Evolutionary conservation across 1,139 yeast species (phyloP).

Genomic region (Saccharomyces hybrid): DNA sequence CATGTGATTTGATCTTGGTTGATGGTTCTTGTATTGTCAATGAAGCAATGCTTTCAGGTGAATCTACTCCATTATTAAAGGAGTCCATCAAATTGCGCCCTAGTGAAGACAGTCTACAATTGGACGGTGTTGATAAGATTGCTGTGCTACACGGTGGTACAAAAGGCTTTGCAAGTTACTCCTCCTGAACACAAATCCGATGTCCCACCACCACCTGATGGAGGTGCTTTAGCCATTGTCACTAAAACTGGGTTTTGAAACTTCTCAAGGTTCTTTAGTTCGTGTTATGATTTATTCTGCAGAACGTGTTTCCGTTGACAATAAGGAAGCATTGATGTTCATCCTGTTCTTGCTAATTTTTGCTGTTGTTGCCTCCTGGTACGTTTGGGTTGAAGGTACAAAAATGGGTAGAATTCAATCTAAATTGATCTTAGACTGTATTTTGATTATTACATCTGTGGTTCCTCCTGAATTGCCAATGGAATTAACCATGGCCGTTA

Average conservation of each 20-base stretch:
- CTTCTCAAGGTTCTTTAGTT: conserved; percentile 94
- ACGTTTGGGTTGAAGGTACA: conserved; percentile 97
- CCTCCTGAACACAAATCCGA: conserved; percentile 44
- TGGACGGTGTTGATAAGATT: conserved; percentile 83
- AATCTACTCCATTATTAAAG: conserved; percentile 90
- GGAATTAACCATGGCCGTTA: conserved; percentile 98
- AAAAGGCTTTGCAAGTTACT: conserved; percentile 85
- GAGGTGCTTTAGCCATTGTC: conserved; percentile 87
- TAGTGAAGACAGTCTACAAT: conserved; percentile 52
- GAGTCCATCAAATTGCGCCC: conserved; percentile 88
- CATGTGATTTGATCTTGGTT: conserved; percentile 85
- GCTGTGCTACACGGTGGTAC: conserved; percentile 94
- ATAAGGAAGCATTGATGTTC: conserved; percentile 87
- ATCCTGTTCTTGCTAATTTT: conserved; percentile 81
- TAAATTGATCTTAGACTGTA: conserved; percentile 89
- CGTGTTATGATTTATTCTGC: conserved; percentile 97
- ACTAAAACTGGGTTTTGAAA: conserved; percentile 96
- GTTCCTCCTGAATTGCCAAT: conserved; percentile 99
- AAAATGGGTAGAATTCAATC: conserved; percentile 92
- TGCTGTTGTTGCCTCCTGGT: conserved; percentile 95
- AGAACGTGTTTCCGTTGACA: conserved; percentile 94
- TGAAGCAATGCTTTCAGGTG: conserved; percentile 98
- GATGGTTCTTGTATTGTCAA: conserved; percentile 90
- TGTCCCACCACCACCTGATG: conserved; percentile 66
- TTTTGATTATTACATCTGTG: conserved; percentile 89